Evolutionary conservation across 2,329 filamentous ascomycete species (phyloP), one percentile per base, ranked within the genome.

Genomic region (Leptographium flavum): DNA sequence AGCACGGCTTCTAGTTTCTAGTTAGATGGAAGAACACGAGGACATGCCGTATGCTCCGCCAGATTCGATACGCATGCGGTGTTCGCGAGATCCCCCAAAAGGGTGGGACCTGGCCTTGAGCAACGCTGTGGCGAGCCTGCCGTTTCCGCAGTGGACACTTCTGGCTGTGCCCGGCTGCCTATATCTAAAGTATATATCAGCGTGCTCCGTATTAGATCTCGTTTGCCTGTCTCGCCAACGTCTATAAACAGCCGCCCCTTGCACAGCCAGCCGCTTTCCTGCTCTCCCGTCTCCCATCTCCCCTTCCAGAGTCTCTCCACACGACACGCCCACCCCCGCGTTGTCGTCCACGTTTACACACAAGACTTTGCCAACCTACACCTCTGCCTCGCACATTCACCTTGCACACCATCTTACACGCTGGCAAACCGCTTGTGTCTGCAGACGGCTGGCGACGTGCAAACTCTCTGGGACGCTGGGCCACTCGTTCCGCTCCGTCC

Each of bases 151-250:
- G 41, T 43, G 31, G 41, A 19, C 37, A 37, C 32, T 23, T 17
- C 14, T n/a, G 33, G 7, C 31, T 36, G 21, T 36, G n/a, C n/a
- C n/a, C 27, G 27, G 13, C 27, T 28, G 27, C n/a, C n/a, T n/a
- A n/a, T n/a, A n/a, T n/a, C 40, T 43, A 17, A 3, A 14, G 11
- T 31, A 25, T n/a, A 41, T 33, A 32, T 41, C 13, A 27, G 28
- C 28, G 32, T n/a, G n/a, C n/a, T n/a, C n/a, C n/a, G n/a, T 32
- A 23, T 41, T 33, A n/a, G 30, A 11, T 23, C 19, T 37, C 33
- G 42, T 38, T 43, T 28, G 37, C 25, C 19, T 42, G 39, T 41
- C 38, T 39, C 38, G 38, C 38, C 38, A 39, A 39, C 25, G n/a
- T 40, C 28, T 32, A 41, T 41, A 41, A 41, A 32, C 39, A 22